Conservation (phyloP, 2,329 filamentous ascomycete species). For the Seiridium unicorne region DNA sequence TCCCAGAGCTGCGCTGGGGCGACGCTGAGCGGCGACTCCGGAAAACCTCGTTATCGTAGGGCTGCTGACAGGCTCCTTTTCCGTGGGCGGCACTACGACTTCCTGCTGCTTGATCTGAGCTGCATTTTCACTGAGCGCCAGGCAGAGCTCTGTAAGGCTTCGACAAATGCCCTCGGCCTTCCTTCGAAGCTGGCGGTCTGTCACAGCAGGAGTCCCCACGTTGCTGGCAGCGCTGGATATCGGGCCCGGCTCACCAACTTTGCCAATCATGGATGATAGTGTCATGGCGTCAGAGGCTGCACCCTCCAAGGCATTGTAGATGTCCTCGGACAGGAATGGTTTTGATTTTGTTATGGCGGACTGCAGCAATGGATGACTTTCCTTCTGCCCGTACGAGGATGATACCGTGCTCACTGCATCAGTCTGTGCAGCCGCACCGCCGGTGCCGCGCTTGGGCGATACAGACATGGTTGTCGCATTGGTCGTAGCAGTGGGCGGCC, state of each 20-base stretch:
- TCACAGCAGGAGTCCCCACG: slow-evolving; percentile 52
- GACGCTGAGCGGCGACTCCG: slow-evolving; percentile 33
- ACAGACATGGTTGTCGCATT: slow-evolving; percentile 81
- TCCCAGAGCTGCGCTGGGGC: slow-evolving; percentile 30
- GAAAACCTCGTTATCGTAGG: slow-evolving; percentile 43
- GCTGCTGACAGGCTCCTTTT: slow-evolving; percentile 34
- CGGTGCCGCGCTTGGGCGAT: slow-evolving; percentile 74
- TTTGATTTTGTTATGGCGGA: slow-evolving; percentile 80
- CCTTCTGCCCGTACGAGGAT: slow-evolving; percentile 41
- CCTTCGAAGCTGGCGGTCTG: slow-evolving; percentile 81
- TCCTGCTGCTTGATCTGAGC: slow-evolving; percentile 32
- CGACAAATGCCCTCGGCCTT: slow-evolving; percentile 93
- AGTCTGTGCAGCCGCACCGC: slow-evolving; percentile 42
- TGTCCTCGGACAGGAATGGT: slow-evolving; percentile 63
- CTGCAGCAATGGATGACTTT: slow-evolving; percentile 74
- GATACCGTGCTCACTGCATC: slow-evolving; percentile 41
- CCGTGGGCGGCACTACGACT: slow-evolving; percentile 18
- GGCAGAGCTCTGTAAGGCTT: slow-evolving; percentile 86
- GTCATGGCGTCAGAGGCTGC: slow-evolving; percentile 79
- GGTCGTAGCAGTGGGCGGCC: slow-evolving; percentile 87
- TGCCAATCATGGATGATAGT: slow-evolving; percentile 75
- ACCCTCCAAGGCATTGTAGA: slow-evolving; percentile 78
- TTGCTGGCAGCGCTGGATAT: slow-evolving; percentile 66
- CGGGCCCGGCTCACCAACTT: slow-evolving; percentile 64
- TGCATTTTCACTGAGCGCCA: slow-evolving; percentile 70